Percentiles rank a stretch among this genome's conserved stretches.
phyloP scores from a whole-genome alignment of 202 grass and related monocot genomes.

The Carex arenaria region DNA sequence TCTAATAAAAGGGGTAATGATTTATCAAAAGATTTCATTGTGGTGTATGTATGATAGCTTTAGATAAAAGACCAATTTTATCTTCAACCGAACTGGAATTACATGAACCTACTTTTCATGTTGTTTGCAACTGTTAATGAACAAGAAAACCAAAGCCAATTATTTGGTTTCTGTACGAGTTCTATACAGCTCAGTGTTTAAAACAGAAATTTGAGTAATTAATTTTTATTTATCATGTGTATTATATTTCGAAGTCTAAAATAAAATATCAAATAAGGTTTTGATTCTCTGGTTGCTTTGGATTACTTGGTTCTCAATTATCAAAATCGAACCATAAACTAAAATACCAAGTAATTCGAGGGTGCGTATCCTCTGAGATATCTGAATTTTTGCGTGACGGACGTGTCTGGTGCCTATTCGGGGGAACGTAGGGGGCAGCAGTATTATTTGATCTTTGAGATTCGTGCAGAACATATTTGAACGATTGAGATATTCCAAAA shows the following conservation, averaged over 20 bases:
- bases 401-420: too few relatives aligned
- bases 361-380: too few relatives aligned
- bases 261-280: neutral
- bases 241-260: too few relatives aligned
- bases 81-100: neutral
- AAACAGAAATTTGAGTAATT: neutral
- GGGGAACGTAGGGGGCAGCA: too few relatives aligned
- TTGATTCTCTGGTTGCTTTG: neutral
- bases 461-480: too few relatives aligned
- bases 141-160: neutral
- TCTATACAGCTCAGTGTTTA: neutral
- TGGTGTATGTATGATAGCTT: neutral
- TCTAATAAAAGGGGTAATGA: neutral
- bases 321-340: neutral
- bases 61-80: neutral
- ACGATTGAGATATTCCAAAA: too few relatives aligned
- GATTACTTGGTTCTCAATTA: neutral
- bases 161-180: neutral
- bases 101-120: neutral
- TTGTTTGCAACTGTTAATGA: neutral
- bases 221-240: neutral
- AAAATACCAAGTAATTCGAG: neutral
- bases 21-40: neutral
- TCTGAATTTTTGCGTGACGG: too few relatives aligned
- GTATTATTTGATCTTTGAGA: too few relatives aligned